Conservation (phyloP, 2,329 filamentous ascomycete genomes). For the Myriosclerotinia curreyana region DNA sequence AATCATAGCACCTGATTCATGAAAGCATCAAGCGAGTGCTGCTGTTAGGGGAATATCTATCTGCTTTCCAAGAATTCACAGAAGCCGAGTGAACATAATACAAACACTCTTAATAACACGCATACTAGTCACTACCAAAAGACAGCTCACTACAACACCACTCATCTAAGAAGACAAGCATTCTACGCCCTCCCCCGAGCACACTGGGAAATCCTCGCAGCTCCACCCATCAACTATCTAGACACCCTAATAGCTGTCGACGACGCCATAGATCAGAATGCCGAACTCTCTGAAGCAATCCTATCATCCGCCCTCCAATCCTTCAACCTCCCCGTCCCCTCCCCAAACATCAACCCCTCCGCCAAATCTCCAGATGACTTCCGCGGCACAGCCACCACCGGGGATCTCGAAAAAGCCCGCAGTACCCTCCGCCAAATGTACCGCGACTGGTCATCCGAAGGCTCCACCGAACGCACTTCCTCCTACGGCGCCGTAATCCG, state of each 20-base stretch:
- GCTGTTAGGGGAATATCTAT: not conserved
- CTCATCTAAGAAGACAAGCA: conserved; percentile 82
- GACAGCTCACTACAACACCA: conserved; percentile 83
- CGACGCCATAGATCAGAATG: conserved; percentile 84
- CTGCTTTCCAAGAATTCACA: not conserved
- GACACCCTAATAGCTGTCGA: conserved; percentile 77
- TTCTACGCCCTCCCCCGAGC: conserved; percentile 86
- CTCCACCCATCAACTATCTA: conserved; percentile 77
- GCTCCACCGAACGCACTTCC: conserved; percentile 67
- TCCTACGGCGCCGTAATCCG: conserved; percentile 73
- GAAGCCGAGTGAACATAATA: not conserved
- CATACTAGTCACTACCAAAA: conserved; percentile 72
- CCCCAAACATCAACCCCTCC: not conserved
- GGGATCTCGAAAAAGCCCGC: conserved; percentile 84
- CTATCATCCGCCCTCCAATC: conserved; percentile 64
- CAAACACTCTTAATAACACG: conserved; percentile 7
- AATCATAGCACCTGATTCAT: not conserved
- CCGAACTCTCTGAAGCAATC: conserved; percentile 76
- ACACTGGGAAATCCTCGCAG: conserved; percentile 80
- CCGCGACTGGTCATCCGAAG: conserved; percentile 87
- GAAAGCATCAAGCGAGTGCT: conserved; percentile 16
- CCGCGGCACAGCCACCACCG: conserved; percentile 65
- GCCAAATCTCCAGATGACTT: conserved; percentile 50
- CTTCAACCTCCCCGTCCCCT: conserved; percentile 51
- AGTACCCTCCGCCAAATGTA: conserved; percentile 93